Evolutionary conservation across 805 yeast species (phyloP), one percentile per base, ranked within the genome.

Genomic region (Candida tibetensis): DNA sequence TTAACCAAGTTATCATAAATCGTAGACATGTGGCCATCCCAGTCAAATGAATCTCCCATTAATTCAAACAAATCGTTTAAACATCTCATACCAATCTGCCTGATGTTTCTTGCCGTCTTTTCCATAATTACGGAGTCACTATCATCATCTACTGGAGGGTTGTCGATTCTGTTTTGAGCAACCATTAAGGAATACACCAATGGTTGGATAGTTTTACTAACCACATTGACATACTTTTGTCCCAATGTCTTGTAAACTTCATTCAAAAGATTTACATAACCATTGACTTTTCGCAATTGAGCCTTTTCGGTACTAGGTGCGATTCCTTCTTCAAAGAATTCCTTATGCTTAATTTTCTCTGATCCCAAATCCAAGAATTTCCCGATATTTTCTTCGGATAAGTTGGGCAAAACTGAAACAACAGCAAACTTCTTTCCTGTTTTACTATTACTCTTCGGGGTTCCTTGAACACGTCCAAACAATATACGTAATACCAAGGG

Each of bases 381-480:
- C 3, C 60, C 56, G 17, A 89, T 72, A 48, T 77, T 72, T 4
- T 64, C 54, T 13, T 73, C 73, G 3, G 69, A 58, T 32, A 87
- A 66, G 42, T 70, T 78, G 4, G 85, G 82, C 34, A 87, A 59
- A 5, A 80, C 66, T 16, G 81, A 70, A 9, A 86, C 68, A 6
- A 86, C 82, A 6, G 93, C 86, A 49, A 71, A 73, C 45, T 87
- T 84, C 47, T 85, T 74, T 22, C 89, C 81, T 39, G 77, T 74
- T 53, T 85, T 85, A 19, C 81, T 75, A 42, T 87, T 88, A 56
- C 85, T 81, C 39, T 70, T 74, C 4, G 81, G 71, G 1, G 82
- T 74, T 8, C 72, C 71, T 60, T 87, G 95, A 6, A 89, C 87
- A 40, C 95, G 74, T 6, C 98, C 98, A 60, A 82, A 91, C 15